phyloP scores from a whole-genome alignment of 192 early-diverging fungal genomes.

The Dissophora globulifera region DNA sequence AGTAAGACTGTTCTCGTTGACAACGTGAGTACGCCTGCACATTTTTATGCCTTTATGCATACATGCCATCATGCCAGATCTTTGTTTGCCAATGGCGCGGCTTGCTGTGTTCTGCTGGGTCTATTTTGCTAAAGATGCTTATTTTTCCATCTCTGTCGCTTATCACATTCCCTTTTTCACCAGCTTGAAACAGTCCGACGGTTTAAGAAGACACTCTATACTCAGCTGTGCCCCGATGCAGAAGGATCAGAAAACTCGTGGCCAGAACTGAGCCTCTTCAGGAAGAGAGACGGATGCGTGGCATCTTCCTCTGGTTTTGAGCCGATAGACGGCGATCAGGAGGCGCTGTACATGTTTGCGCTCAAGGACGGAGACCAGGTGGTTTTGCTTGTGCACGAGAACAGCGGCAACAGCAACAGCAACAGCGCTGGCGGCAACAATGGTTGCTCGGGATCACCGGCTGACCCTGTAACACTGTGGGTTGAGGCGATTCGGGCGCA shows the following conservation, averaged over 20 bases:
- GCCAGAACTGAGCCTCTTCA: constrained; percentile 27
- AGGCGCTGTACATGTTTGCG: constrained; percentile 50
- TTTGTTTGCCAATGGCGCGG: too few species aligned
- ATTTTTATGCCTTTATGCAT: background rate
- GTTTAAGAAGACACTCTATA: constrained; percentile 42
- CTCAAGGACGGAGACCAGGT: constrained; percentile 46
- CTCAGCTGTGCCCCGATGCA: constrained; percentile 19
- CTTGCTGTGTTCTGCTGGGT: too few species aligned
- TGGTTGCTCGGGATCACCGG: background rate
- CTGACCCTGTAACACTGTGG: constrained; percentile 40
- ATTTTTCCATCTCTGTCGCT: background rate
- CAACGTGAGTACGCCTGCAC: constrained; percentile 21
- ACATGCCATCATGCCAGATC: too few species aligned
- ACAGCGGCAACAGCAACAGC: too few species aligned
- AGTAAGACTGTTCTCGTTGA: constrained; percentile 30
- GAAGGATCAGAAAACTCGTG: constrained; percentile 36
- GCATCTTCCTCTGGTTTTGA: constrained; percentile 22
- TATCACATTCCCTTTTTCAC: background rate
- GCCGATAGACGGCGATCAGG: constrained; percentile 42
- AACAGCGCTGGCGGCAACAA: too few species aligned
- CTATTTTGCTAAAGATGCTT: too few species aligned
- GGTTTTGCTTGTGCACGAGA: constrained; percentile 32
- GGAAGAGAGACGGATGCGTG: constrained; percentile 14
- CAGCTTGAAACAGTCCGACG: constrained; percentile 46
- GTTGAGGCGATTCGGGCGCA: constrained; percentile 43